phyloP scores from a whole-genome alignment of 164 flowering plant species.

The Euptelea pleiosperma region DNA sequence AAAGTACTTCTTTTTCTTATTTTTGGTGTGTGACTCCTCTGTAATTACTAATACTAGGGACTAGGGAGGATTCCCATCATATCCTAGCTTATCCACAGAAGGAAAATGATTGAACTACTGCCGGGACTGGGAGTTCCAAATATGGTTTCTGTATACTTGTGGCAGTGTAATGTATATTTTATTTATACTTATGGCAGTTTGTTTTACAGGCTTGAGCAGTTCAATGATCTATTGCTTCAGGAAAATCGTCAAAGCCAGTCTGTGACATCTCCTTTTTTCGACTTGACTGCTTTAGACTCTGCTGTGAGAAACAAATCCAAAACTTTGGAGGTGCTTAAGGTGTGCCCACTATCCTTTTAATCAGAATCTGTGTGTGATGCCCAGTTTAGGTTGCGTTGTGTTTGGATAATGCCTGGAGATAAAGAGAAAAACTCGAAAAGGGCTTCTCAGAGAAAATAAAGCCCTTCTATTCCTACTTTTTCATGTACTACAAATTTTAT shows the following conservation, averaged over 20 bases:
- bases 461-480: background rate
- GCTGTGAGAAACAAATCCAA: slow-evolving; percentile 30
- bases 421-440: no score
- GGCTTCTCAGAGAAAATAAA: no score
- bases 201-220: slow-evolving; percentile 87
- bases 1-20: background rate
- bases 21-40: background rate
- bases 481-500: no score
- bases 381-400: background rate
- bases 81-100: background rate
- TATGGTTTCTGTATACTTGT: background rate
- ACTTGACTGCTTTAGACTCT: slow-evolving; percentile 36
- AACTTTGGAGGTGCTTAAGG: slow-evolving; percentile 51
- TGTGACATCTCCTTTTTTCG: slow-evolving; percentile 51
- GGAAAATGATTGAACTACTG: background rate
- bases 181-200: slow-evolving; percentile 2
- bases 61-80: background rate
- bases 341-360: slow-evolving; percentile 19
- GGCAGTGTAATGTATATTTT: background rate
- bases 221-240: slow-evolving; percentile 84
- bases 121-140: background rate
- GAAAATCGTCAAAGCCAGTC: slow-evolving; percentile 45
- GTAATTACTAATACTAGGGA: background rate
- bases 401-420: no score
- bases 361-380: background rate